These are phyloP conservation scores for Eimeria maxima DNA, from an alignment of 169 alveolate genomes.

Conservation along the genomic window DNA sequence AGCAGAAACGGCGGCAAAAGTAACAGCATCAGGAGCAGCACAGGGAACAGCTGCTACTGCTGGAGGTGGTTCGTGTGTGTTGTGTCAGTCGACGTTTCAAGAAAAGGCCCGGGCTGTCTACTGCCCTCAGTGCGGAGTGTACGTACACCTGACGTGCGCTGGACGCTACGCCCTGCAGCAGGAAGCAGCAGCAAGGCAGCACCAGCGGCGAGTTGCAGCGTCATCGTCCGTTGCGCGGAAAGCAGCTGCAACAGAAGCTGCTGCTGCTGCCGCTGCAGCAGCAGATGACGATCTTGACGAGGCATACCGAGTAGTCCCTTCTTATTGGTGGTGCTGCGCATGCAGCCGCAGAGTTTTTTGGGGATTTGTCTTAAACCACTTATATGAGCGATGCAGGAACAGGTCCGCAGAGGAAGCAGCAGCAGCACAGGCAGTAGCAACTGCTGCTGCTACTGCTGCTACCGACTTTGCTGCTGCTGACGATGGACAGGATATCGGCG, in stretches of 20 bases:
- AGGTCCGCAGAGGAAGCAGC: background rate
- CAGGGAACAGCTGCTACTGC: slow-evolving; percentile 6
- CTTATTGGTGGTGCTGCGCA: slow-evolving; percentile 53
- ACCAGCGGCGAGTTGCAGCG: slow-evolving; percentile 40
- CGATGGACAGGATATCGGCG: background rate
- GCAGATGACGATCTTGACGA: slow-evolving; percentile 7
- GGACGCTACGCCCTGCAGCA: slow-evolving; percentile 62
- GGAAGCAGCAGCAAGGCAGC: slow-evolving; percentile 51
- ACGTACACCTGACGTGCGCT: slow-evolving; percentile 63
- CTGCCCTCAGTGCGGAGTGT: slow-evolving; percentile 61
- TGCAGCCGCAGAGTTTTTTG: slow-evolving; percentile 56
- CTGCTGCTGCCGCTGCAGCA: slow-evolving; percentile 7
- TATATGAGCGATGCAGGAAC: slow-evolving; percentile 22
- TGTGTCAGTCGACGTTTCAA: background rate
- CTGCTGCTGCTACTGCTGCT: slow-evolving; percentile 19
- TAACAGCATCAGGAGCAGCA: background rate
- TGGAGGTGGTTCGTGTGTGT: background rate
- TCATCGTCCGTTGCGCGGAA: background rate
- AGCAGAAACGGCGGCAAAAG: background rate
- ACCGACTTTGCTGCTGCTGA: background rate
- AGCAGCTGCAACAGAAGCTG: background rate
- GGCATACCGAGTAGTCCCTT: slow-evolving; percentile 2
- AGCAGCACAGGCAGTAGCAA: slow-evolving; percentile 27
- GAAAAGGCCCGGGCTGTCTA: slow-evolving; percentile 1
- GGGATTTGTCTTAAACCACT: slow-evolving; percentile 41